phyloP scores from a whole-genome alignment of 768 basidiomycete genomes.

The Rhizopogon salebrosus region DNA sequence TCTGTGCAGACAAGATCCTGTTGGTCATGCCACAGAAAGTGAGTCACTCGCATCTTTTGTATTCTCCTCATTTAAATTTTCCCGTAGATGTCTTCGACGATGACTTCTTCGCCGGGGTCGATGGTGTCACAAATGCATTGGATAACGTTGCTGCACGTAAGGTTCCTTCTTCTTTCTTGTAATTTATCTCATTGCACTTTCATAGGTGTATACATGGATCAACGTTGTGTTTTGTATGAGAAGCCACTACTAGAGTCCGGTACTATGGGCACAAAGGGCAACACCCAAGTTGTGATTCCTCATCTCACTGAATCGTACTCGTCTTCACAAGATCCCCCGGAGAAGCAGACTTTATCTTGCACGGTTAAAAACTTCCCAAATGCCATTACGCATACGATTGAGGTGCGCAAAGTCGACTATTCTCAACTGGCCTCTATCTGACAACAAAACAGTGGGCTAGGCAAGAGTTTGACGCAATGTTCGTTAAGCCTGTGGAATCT shows the following conservation, averaged over 20 bases:
- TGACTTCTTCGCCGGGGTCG: conserved; percentile 79
- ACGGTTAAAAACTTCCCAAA: conserved; percentile 99
- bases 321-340: conserved; percentile 97
- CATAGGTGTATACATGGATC: conserved; percentile 96
- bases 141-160: conserved; percentile 95
- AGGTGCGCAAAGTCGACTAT: conserved; percentile 42
- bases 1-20: conserved; percentile 83
- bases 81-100: conserved; percentile 78
- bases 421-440: conserved; percentile 1
- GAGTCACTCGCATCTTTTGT: conserved; percentile 24
- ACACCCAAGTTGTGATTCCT: conserved; percentile 92
- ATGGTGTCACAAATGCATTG: conserved; percentile 95
- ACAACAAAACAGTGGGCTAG: conserved; percentile 72
- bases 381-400: conserved; percentile 95
- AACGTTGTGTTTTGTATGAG: conserved; percentile 92
- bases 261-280: conserved; percentile 97
- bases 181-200: not conserved
- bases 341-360: conserved; percentile 94
- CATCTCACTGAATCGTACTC: conserved; percentile 95
- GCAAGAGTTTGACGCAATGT: conserved; percentile 86
- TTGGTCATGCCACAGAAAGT: conserved; percentile 93
- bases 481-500: conserved; percentile 89
- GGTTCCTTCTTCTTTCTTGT: conserved; percentile 22
- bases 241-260: conserved; percentile 97
- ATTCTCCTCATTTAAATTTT: conserved; percentile 9